Conservation (phyloP, 345 rosid species). For the Camelina hispida region DNA sequence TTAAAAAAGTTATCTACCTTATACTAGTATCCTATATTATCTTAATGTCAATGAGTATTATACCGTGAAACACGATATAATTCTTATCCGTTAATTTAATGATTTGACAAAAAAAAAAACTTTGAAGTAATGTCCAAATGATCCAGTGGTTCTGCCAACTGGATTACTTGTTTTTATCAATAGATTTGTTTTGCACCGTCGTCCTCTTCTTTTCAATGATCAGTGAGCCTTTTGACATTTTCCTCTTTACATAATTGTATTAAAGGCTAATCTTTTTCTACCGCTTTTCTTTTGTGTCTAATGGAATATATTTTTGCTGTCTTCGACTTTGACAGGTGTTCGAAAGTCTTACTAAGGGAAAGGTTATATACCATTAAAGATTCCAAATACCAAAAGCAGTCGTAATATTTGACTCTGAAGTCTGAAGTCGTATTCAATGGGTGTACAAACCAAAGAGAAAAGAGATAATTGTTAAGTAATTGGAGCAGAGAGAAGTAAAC, state of each 20-base stretch:
- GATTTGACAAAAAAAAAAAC: not conserved
- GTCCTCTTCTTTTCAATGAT: not conserved
- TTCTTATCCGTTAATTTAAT: slow-evolving; percentile 1
- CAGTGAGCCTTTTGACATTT: slow-evolving; percentile 17
- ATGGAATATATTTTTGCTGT: slow-evolving; percentile 27
- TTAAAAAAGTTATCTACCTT: not conserved
- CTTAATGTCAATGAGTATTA: slow-evolving; percentile 12
- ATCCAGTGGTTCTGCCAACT: slow-evolving; percentile 21
- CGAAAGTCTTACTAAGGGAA: slow-evolving; percentile 20
- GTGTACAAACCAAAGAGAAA: slow-evolving; percentile 25
- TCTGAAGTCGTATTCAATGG: slow-evolving; percentile 12
- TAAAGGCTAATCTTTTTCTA: not conserved
- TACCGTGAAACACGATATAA: slow-evolving; percentile 2
- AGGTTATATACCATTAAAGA: slow-evolving; percentile 29
- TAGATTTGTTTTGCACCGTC: slow-evolving; percentile 17
- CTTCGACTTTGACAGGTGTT: slow-evolving; percentile 31
- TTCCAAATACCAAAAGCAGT: slow-evolving; percentile 10
- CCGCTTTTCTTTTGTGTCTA: not conserved
- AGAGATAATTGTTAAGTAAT: slow-evolving; percentile 6
- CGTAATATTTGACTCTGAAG: slow-evolving; percentile 13
- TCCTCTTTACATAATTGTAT: slow-evolving; percentile 9
- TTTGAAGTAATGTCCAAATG: slow-evolving; percentile 11
- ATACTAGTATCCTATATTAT: slow-evolving; percentile 14
- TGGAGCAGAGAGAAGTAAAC: slow-evolving; percentile 6
- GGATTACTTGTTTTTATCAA: not conserved